Percentiles rank a stretch among this genome's conserved stretches.
Evolutionary conservation across 2,329 filamentous ascomycete genomes (phyloP).

Genomic region (Fusarium piperis): DNA sequence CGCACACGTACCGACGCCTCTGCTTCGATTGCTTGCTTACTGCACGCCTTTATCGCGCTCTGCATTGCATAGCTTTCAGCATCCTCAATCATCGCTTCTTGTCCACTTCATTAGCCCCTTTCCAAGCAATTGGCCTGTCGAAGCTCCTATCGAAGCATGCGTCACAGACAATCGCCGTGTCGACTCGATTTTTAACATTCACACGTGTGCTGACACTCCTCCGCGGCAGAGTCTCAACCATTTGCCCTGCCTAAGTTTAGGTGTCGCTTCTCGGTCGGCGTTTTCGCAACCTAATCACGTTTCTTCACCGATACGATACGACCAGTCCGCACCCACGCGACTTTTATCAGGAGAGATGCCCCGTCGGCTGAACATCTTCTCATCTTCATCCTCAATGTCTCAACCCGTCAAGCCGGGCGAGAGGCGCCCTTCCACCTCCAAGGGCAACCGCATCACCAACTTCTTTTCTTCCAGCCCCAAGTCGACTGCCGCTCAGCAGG

Average conservation of each 20-base stretch:
- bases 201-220: slow-evolving; percentile 21
- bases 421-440: slow-evolving; percentile 70
- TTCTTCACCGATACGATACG: slow-evolving; percentile 8
- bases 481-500: slow-evolving; percentile 73
- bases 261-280: slow-evolving; percentile 9
- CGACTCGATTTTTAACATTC: slow-evolving; percentile 15
- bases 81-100: slow-evolving; percentile 4
- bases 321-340: slow-evolving; percentile 12
- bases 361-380: slow-evolving; percentile 69
- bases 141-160: slow-evolving; percentile 29
- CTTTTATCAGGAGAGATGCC: slow-evolving; percentile 60
- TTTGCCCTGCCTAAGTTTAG: slow-evolving; percentile 1
- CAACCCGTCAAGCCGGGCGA: slow-evolving; percentile 61
- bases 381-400: slow-evolving; percentile 59
- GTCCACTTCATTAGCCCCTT: not conserved
- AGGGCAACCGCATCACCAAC: slow-evolving; percentile 80
- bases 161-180: slow-evolving; percentile 14
- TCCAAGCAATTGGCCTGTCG: not conserved
- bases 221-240: slow-evolving; percentile 7
- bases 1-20: slow-evolving; percentile 14
- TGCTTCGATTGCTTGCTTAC: slow-evolving; percentile 20
- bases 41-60: slow-evolving; percentile 13
- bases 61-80: slow-evolving; percentile 12
- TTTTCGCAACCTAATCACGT: slow-evolving; percentile 11
- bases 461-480: slow-evolving; percentile 86